phyloP scores from a whole-genome alignment of 768 basidiomycete genomes.

The Pleurotus tuber-regium region DNA sequence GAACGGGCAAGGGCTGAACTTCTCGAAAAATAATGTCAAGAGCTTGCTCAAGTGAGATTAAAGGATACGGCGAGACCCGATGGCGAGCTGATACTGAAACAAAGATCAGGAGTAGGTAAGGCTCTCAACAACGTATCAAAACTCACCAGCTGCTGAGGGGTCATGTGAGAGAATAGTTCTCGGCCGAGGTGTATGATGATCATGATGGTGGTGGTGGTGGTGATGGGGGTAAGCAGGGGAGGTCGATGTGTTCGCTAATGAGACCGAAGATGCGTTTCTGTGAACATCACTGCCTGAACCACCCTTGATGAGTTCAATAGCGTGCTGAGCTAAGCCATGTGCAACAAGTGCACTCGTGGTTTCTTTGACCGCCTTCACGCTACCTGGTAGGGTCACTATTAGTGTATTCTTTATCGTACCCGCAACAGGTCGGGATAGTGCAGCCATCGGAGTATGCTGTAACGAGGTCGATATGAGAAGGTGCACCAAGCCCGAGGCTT shows the following conservation, averaged over 20 bases:
- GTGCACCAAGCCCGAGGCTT: conserved; percentile 72
- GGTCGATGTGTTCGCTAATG: conserved; percentile 24
- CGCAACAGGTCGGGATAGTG: conserved; percentile 80
- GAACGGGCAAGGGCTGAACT: conserved; percentile 37
- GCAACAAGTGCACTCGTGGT: conserved; percentile 62
- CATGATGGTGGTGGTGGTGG: conserved; percentile 31
- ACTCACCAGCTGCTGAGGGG: conserved; percentile 62
- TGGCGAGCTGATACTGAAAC: conserved; percentile 67
- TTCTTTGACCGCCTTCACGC: conserved; percentile 82
- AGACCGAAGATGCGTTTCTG: conserved; percentile 36
- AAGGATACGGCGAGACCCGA: conserved; percentile 73
- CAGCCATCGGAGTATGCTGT: conserved; percentile 73
- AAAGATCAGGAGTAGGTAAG: background rate
- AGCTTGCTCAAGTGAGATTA: conserved; percentile 66
- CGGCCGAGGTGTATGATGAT: conserved; percentile 49
- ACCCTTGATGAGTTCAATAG: conserved; percentile 69
- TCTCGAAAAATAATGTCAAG: conserved; percentile 52
- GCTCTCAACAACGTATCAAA: background rate
- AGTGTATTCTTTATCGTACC: conserved; percentile 68
- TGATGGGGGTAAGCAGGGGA: conserved; percentile 34
- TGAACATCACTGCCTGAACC: conserved; percentile 64
- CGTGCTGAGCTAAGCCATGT: conserved; percentile 61
- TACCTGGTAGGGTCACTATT: conserved; percentile 81
- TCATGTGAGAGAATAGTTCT: conserved; percentile 65
- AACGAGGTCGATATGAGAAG: conserved; percentile 69